phyloP scores from a whole-genome alignment of 257 asterid genomes.

The Lantana camara region DNA sequence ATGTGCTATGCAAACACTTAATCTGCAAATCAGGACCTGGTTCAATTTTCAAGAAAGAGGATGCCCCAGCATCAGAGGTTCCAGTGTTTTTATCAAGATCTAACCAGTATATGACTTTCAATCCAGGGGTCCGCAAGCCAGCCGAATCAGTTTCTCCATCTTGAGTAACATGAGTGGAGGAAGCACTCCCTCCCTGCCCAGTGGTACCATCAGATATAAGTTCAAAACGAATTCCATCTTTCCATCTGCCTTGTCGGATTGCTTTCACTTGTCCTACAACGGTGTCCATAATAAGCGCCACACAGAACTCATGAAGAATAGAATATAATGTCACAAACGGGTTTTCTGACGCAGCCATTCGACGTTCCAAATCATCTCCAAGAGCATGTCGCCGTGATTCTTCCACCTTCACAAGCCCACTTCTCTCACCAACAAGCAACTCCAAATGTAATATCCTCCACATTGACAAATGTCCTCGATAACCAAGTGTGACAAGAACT shows the following conservation, averaged over 20 bases:
- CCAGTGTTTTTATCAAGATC: constrained; percentile 78
- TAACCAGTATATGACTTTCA: constrained; percentile 90
- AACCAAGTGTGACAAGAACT: constrained; percentile 95
- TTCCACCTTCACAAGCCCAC: constrained; percentile 83
- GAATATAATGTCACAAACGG: constrained; percentile 80
- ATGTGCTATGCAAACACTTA: constrained; percentile 85
- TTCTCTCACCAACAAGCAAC: constrained; percentile 91
- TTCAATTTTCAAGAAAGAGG: constrained; percentile 86
- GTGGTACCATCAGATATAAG: constrained; percentile 83
- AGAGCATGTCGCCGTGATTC: constrained; percentile 89
- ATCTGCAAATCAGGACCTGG: constrained; percentile 91
- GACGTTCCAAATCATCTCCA: constrained; percentile 97
- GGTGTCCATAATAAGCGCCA: constrained; percentile 97
- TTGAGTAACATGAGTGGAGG: constrained; percentile 54
- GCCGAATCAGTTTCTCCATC: constrained; percentile 85
- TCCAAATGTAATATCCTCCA: constrained; percentile 99
- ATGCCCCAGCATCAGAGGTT: constrained; percentile 59
- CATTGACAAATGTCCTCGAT: constrained; percentile 93
- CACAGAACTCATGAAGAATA: constrained; percentile 89
- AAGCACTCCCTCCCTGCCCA: constrained; percentile 65
- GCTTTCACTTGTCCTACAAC: constrained; percentile 90
- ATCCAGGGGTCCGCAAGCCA: constrained; percentile 88
- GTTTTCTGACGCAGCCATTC: constrained; percentile 93
- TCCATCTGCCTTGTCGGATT: constrained; percentile 95
- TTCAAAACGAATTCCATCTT: constrained; percentile 96